These are phyloP conservation scores for Linnemannia elongata DNA, from an alignment of 192 early-diverging fungal genomes.

Conservation along the genomic window DNA sequence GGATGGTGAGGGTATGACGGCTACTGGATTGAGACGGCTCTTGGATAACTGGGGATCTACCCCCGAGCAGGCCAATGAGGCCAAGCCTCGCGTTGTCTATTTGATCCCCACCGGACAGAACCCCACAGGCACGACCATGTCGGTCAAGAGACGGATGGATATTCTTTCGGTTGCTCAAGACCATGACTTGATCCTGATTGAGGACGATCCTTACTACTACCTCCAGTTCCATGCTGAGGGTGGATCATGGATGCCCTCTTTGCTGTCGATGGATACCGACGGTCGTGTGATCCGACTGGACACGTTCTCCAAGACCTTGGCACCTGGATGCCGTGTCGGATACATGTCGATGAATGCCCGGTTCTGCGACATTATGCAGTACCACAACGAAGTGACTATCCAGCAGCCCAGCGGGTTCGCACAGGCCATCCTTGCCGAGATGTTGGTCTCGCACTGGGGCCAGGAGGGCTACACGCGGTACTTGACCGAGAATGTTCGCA, in stretches of 20 bases:
- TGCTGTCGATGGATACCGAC: conserved; percentile 87
- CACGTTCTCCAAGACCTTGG: conserved; percentile 89
- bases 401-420: conserved; percentile 85
- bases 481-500: conserved; percentile 68
- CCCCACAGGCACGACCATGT: conserved; percentile 88
- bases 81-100: conserved; percentile 69
- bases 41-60: conserved; percentile 55
- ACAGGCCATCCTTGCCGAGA: conserved; percentile 76
- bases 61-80: conserved; percentile 47
- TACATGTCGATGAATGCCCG: conserved; percentile 72
- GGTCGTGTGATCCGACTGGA: conserved; percentile 90
- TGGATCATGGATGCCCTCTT: conserved; percentile 68
- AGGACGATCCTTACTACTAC: conserved; percentile 96
- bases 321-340: conserved; percentile 83
- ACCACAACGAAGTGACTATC: conserved; percentile 82
- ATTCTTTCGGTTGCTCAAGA: conserved; percentile 79
- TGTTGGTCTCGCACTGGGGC: conserved; percentile 79
- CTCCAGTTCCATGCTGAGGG: conserved; percentile 70
- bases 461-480: conserved; percentile 79
- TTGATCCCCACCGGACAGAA: conserved; percentile 90
- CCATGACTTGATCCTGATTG: conserved; percentile 84
- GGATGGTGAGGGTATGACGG: conserved; percentile 74
- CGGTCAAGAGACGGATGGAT: conserved; percentile 75
- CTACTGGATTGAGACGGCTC: conserved; percentile 63
- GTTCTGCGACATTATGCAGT: conserved; percentile 79